These are phyloP conservation scores for Ceriops decandra DNA, from an alignment of 345 rosid genomes.

Conservation along the genomic window DNA sequence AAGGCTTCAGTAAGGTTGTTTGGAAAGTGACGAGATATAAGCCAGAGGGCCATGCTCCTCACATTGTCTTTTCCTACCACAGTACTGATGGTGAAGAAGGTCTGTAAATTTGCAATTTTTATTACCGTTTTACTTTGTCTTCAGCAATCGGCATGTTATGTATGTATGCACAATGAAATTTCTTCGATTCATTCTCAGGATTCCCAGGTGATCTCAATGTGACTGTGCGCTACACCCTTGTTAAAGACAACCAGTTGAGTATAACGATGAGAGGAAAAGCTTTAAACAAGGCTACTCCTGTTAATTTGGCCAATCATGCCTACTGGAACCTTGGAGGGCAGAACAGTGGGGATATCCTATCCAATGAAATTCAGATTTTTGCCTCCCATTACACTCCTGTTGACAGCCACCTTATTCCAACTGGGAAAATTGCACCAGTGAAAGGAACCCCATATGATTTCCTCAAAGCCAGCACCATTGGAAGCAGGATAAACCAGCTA, in stretches of 20 bases:
- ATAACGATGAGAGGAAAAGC: slow-evolving; percentile 76
- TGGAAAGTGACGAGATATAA: slow-evolving; percentile 57
- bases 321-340: slow-evolving; percentile 95
- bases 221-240: slow-evolving; percentile 43
- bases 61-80: slow-evolving; percentile 52
- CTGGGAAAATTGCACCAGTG: slow-evolving; percentile 56
- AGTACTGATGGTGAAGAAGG: slow-evolving; percentile 90
- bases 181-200: slow-evolving; percentile 39
- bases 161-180: background rate
- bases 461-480: slow-evolving; percentile 45
- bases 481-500: slow-evolving; percentile 51
- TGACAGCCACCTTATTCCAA: slow-evolving; percentile 64
- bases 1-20: slow-evolving; percentile 69
- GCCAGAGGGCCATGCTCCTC: slow-evolving; percentile 42
- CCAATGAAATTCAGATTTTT: slow-evolving; percentile 58
- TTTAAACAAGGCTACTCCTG: slow-evolving; percentile 66
- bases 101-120: background rate
- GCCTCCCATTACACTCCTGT: slow-evolving; percentile 61
- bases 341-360: slow-evolving; percentile 59
- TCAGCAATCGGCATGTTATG: too few relatives aligned
- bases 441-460: slow-evolving; percentile 82
- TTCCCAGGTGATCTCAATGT: slow-evolving; percentile 69
- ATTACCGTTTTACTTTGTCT: too few relatives aligned
- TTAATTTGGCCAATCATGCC: slow-evolving; percentile 76
- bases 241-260: slow-evolving; percentile 32